Conservation (phyloP, 441 rosid genomes). For the Euphorbia corollata region DNA sequence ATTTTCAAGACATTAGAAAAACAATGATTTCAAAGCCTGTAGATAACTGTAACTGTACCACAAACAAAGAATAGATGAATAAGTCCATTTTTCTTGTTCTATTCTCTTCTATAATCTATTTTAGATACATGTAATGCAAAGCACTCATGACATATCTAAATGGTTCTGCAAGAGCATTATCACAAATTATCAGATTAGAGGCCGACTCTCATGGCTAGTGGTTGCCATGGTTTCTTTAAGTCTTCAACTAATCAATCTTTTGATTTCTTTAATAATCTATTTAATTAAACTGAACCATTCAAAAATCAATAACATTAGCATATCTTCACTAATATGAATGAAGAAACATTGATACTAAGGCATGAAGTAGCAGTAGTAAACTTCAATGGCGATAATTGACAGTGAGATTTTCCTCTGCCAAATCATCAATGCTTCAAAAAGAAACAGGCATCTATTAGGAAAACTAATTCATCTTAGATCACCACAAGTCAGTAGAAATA, state of each 20-base stretch:
- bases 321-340: not conserved
- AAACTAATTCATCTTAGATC: not conserved
- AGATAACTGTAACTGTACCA: not conserved
- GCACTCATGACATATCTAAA: not conserved
- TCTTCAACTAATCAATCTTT: not conserved
- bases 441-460: constrained; percentile 4
- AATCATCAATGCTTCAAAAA: not conserved
- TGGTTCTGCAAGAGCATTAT: not conserved
- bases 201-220: not conserved
- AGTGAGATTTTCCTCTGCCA: not conserved
- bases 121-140: not conserved
- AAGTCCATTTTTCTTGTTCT: not conserved
- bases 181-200: not conserved
- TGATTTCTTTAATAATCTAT: not conserved
- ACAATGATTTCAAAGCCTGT: not conserved
- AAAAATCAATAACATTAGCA: constrained; percentile 4
- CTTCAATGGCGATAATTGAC: not conserved
- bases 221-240: not conserved
- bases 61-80: constrained; percentile 7
- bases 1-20: not conserved
- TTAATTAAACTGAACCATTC: not conserved
- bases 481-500: constrained; percentile 20
- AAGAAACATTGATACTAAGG: not conserved
- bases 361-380: not conserved
- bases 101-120: not conserved